Conservation (phyloP, 1,139 yeast species). For the Yamadazyma epiphylla region DNA sequence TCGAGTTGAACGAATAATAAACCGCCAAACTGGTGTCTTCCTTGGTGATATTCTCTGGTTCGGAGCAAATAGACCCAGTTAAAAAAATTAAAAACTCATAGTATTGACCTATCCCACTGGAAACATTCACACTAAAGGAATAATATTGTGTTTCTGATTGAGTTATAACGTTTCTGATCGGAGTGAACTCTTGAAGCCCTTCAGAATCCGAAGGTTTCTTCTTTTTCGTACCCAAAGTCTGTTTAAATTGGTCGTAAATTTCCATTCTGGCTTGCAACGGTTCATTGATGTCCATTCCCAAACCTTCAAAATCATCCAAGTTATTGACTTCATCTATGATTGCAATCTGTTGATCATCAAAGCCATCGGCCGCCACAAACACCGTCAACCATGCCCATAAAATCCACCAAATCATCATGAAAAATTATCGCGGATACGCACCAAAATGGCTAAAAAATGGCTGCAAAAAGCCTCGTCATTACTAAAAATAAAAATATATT, state of each 20-base stretch:
- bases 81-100: slow-evolving; percentile 55
- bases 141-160: slow-evolving; percentile 41
- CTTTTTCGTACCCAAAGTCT: too few species aligned
- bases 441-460: too few species aligned
- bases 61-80: slow-evolving; percentile 56
- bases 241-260: too few species aligned
- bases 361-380: too few species aligned
- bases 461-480: too few species aligned
- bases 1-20: slow-evolving; percentile 47
- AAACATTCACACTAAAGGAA: slow-evolving; percentile 43
- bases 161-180: slow-evolving; percentile 34
- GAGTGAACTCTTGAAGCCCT: slow-evolving; percentile 43
- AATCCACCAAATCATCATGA: too few species aligned
- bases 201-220: too few species aligned
- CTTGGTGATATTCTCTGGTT: slow-evolving; percentile 32
- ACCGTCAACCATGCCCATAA: too few species aligned
- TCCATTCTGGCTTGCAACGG: slow-evolving; percentile 7
- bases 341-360: too few species aligned
- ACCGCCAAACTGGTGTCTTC: slow-evolving; percentile 42
- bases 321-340: too few species aligned
- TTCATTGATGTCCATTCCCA: slow-evolving; percentile 6
- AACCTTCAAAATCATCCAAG: background rate
- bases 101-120: slow-evolving; percentile 43
- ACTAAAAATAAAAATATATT: too few species aligned
- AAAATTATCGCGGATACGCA: too few species aligned